These are phyloP conservation scores for Kwoniella pini DNA, from an alignment of 768 basidiomycete genomes.

Conservation along the genomic window DNA sequence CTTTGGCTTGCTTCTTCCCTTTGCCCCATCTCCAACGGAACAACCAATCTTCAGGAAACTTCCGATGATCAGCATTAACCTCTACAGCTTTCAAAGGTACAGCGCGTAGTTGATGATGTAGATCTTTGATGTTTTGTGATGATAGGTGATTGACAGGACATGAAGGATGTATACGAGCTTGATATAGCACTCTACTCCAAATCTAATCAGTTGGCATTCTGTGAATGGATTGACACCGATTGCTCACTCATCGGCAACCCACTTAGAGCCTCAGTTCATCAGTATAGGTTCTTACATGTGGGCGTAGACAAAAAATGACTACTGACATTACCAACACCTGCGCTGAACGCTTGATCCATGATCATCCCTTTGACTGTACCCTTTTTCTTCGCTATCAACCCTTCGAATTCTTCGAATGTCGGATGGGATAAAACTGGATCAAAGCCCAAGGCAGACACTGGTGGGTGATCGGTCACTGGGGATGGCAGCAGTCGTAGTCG, in stretches of 20 bases:
- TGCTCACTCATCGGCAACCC: constrained; percentile 66
- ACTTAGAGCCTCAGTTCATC: no score
- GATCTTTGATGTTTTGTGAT: constrained; percentile 58
- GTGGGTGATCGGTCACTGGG: constrained; percentile 64
- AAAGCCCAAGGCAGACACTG: constrained; percentile 72
- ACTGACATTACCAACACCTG: constrained; percentile 69
- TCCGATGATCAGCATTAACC: constrained; percentile 68
- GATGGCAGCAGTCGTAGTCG: constrained; percentile 66
- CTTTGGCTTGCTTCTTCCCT: constrained; percentile 43
- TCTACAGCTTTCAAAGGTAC: constrained; percentile 67
- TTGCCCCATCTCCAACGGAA: constrained; percentile 54
- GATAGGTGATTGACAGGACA: constrained; percentile 64
- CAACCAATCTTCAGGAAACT: constrained; percentile 62
- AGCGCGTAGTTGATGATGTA: constrained; percentile 62
- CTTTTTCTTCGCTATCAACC: constrained; percentile 60
- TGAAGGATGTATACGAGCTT: constrained; percentile 72
- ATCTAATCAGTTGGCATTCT: constrained; percentile 45
- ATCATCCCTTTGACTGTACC: constrained; percentile 75
- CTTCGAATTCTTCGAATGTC: constrained; percentile 60
- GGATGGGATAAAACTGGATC: constrained; percentile 76
- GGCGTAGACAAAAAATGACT: neutral
- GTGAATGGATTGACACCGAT: neutral
- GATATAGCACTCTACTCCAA: constrained; percentile 66
- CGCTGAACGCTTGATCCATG: constrained; percentile 75
- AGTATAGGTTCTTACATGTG: no score